Evolutionary conservation across 768 basidiomycete genomes (phyloP).

Genomic region (Phaeotremella skinneri): DNA sequence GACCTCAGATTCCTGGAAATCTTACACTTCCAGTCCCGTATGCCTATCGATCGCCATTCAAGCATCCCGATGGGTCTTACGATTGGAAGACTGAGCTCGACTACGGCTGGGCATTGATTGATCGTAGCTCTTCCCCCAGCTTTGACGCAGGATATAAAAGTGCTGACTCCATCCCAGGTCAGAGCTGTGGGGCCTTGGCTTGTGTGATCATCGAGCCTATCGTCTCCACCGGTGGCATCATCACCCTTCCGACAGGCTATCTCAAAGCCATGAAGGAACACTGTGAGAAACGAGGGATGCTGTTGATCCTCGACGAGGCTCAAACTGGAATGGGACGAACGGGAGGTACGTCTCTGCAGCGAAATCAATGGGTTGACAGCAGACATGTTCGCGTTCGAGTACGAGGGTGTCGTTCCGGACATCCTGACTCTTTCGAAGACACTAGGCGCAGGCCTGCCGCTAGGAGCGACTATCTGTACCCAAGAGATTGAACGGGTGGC

Average conservation of each 20-base stretch:
- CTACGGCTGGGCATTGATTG: constrained; percentile 38
- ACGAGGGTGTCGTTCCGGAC: constrained; percentile 35
- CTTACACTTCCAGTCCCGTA: constrained; percentile 30
- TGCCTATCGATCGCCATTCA: constrained; percentile 30
- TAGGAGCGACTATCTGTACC: constrained; percentile 29
- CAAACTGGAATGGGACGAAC: constrained; percentile 37
- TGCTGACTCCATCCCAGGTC: constrained; percentile 20
- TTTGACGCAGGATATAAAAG: too few species aligned
- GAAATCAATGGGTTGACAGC: constrained; percentile 1
- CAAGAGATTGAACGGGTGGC: constrained; percentile 19
- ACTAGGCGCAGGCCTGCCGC: constrained; percentile 38
- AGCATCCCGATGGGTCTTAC: constrained; percentile 28
- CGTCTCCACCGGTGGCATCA: constrained; percentile 36
- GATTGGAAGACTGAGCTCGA: constrained; percentile 40
- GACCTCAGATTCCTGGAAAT: constrained; percentile 22
- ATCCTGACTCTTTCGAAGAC: constrained; percentile 43
- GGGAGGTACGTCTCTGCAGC: constrained; percentile 19
- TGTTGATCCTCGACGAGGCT: constrained; percentile 42
- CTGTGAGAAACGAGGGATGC: constrained; percentile 38
- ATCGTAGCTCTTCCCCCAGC: constrained; percentile 15
- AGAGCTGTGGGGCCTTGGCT: constrained; percentile 27
- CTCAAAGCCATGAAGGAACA: constrained; percentile 30
- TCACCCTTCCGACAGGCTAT: constrained; percentile 38
- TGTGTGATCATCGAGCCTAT: constrained; percentile 42
- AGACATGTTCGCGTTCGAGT: constrained; percentile 41